Evolutionary conservation across 257 asterid genomes (phyloP).

Genomic region (Jacaranda mimosifolia): DNA sequence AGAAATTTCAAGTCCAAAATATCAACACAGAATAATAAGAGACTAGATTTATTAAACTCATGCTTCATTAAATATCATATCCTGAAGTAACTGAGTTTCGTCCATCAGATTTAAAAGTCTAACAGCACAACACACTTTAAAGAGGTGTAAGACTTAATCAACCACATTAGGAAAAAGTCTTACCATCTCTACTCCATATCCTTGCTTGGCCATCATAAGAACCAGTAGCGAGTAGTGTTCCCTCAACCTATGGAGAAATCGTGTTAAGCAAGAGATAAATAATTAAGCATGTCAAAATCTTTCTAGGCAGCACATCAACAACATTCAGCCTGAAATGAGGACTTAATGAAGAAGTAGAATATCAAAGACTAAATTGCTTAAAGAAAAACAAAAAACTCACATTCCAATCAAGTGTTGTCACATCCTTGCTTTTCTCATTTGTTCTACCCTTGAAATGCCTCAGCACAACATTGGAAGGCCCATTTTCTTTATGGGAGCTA

Average conservation of each 20-base stretch:
- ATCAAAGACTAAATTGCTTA: slow-evolving; percentile 6
- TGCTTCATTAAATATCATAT: slow-evolving; percentile 18
- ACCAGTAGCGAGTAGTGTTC: slow-evolving; percentile 95
- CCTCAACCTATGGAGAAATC: slow-evolving; percentile 70
- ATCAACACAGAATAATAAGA: not conserved
- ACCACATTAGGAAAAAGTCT: slow-evolving; percentile 36
- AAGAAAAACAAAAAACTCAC: slow-evolving; percentile 50
- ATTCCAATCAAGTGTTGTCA: slow-evolving; percentile 99
- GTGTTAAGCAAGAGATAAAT: slow-evolving; percentile 31
- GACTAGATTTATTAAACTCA: slow-evolving; percentile 5
- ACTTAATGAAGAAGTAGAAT: not conserved
- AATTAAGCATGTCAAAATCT: slow-evolving; percentile 12
- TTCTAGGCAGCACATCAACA: slow-evolving; percentile 23
- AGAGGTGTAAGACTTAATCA: slow-evolving; percentile 23
- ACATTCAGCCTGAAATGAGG: slow-evolving; percentile 8
- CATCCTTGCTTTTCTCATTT: slow-evolving; percentile 97
- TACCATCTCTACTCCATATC: slow-evolving; percentile 94
- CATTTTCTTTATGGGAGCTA: slow-evolving; percentile 70
- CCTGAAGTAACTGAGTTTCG: slow-evolving; percentile 16
- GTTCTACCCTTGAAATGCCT: slow-evolving; percentile 90
- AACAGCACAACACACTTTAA: slow-evolving; percentile 14
- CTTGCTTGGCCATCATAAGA: slow-evolving; percentile 99
- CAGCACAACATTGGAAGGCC: slow-evolving; percentile 70
- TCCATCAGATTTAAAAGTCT: slow-evolving; percentile 13
- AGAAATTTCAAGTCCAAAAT: slow-evolving; percentile 25